Conservation (phyloP, 148 eudicot species). For the Hydrangea macrophylla region DNA sequence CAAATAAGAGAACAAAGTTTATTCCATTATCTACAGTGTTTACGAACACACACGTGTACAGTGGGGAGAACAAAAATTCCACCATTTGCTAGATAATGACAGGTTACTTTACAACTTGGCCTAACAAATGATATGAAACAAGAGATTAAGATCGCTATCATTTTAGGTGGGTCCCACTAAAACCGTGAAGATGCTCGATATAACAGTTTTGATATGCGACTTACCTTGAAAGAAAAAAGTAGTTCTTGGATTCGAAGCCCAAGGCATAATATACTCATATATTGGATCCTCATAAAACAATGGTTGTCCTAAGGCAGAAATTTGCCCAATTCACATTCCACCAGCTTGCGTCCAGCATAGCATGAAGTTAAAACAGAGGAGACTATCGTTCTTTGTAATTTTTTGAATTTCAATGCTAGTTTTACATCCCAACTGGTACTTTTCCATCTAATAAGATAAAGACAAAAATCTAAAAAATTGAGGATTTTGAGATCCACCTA, state of each 20-base stretch:
- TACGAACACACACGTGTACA: neutral
- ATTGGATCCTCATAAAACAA: conserved; percentile 14
- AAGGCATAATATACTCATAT: too few species aligned
- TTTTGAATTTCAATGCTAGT: conserved; percentile 64
- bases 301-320: conserved; percentile 24
- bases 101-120: conserved; percentile 1
- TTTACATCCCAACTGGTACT: conserved; percentile 65
- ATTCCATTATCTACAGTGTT: conserved; percentile 8
- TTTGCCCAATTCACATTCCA: conserved; percentile 35
- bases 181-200: neutral
- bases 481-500: neutral
- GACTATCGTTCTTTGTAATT: conserved; percentile 50
- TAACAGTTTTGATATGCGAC: neutral
- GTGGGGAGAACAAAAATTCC: neutral
- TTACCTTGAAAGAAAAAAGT: neutral
- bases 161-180: neutral
- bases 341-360: conserved; percentile 37
- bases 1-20: conserved; percentile 8
- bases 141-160: neutral
- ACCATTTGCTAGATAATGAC: neutral
- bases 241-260: neutral
- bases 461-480: neutral
- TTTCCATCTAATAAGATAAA: conserved; percentile 25
- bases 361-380: conserved; percentile 66
- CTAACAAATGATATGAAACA: neutral